Evolutionary conservation across 73 alveolate species (phyloP).

Genomic region (Symbiodinium natans): DNA sequence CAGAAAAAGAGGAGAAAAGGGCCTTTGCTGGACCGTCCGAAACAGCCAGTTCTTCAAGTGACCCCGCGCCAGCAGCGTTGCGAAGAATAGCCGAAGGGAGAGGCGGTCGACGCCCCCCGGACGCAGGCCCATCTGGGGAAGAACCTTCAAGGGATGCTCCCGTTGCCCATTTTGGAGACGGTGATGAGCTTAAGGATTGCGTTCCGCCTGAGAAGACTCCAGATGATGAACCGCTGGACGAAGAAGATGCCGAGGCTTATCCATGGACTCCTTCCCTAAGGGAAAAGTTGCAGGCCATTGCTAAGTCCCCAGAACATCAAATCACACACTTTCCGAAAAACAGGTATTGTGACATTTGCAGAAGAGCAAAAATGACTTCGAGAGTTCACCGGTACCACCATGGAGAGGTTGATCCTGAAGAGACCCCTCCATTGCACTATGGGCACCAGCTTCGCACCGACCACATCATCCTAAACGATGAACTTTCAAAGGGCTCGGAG

Average conservation of each 20-base stretch:
- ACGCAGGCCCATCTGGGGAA: background rate
- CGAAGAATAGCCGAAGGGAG: background rate
- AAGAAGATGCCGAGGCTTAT: conserved; percentile 14
- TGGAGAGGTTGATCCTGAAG: conserved; percentile 15
- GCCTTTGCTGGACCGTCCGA: background rate
- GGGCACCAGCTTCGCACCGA: conserved; percentile 49
- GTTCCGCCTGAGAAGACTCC: background rate
- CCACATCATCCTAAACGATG: background rate
- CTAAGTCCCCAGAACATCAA: background rate
- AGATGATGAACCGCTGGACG: background rate
- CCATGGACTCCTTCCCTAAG: conserved; percentile 37
- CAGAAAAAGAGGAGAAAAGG: background rate
- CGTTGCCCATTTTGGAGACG: background rate
- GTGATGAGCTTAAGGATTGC: background rate
- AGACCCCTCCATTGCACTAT: conserved; percentile 22
- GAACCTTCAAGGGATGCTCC: background rate
- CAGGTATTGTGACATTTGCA: conserved; percentile 20
- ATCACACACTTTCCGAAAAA: conserved; percentile 28
- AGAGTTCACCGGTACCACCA: background rate
- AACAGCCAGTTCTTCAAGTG: background rate
- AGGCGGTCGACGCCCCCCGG: background rate
- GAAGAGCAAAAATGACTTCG: conserved; percentile 18
- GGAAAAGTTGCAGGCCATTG: background rate
- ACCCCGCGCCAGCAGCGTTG: background rate
- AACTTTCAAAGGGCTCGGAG: conserved; percentile 20